Evolutionary conservation across 805 yeast genomes (phyloP).

Genomic region (Wickerhamiella siamensis): DNA sequence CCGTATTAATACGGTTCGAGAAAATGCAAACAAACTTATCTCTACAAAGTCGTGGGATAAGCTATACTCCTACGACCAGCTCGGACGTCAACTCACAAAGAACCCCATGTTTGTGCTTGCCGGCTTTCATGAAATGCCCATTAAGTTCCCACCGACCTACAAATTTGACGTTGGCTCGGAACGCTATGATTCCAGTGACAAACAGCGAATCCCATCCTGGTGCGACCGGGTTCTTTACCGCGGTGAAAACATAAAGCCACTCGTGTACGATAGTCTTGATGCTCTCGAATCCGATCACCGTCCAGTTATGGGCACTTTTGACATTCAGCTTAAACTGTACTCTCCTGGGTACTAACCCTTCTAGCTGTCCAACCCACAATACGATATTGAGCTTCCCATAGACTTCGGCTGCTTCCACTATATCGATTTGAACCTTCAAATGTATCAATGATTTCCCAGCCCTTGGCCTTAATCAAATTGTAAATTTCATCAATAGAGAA

Average conservation of each 20-base stretch:
- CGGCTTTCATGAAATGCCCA: slow-evolving; percentile 65
- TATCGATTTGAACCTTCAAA: slow-evolving; percentile 21
- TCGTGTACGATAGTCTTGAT: slow-evolving; percentile 42
- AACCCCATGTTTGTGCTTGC: slow-evolving; percentile 48
- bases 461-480: slow-evolving; percentile 37
- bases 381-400: slow-evolving; percentile 22
- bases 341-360: neutral
- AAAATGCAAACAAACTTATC: slow-evolving; percentile 47
- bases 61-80: slow-evolving; percentile 62
- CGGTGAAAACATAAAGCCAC: slow-evolving; percentile 43
- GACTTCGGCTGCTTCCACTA: slow-evolving; percentile 20
- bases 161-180: slow-evolving; percentile 82
- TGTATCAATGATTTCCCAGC: slow-evolving; percentile 38
- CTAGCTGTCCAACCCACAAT: slow-evolving; percentile 15
- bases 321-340: slow-evolving; percentile 24
- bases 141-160: slow-evolving; percentile 80
- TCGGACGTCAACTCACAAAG: slow-evolving; percentile 63
- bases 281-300: slow-evolving; percentile 74
- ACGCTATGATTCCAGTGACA: slow-evolving; percentile 76
- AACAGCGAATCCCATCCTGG: slow-evolving; percentile 93
- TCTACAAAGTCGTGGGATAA: slow-evolving; percentile 33
- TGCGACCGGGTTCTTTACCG: slow-evolving; percentile 75
- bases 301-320: slow-evolving; percentile 68
- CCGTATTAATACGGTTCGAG: slow-evolving; percentile 59
- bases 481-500: slow-evolving; percentile 56